Evolutionary conservation across 306 rosid species (phyloP).

Genomic region (Coriaria nepalensis): DNA sequence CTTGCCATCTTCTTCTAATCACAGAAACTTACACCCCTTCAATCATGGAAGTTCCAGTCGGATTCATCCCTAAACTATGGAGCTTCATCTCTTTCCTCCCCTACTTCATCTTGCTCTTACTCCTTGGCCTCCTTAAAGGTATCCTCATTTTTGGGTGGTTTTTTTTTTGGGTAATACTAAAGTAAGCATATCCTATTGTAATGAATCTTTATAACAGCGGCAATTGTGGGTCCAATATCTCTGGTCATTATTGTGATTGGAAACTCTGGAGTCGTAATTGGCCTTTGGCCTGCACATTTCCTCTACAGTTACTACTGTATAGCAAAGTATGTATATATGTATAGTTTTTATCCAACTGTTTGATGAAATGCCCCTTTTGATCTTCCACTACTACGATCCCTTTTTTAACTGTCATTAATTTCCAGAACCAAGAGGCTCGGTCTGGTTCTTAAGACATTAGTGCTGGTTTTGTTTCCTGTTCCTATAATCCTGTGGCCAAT

Average conservation of each 20-base stretch:
- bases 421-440: slow-evolving; percentile 68
- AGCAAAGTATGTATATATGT: slow-evolving; percentile 27
- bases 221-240: slow-evolving; percentile 37
- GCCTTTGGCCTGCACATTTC: slow-evolving; percentile 65
- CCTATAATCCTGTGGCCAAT: slow-evolving; percentile 52
- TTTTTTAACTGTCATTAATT: slow-evolving; percentile 12
- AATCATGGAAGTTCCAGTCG: slow-evolving; percentile 34
- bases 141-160: neutral
- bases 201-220: slow-evolving; percentile 21
- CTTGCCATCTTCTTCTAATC: no score
- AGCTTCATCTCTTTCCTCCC: slow-evolving; percentile 51
- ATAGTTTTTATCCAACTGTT: neutral
- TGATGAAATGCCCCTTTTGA: neutral
- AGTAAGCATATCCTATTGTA: neutral
- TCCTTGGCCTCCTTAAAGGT: slow-evolving; percentile 69
- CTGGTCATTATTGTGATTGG: slow-evolving; percentile 33
- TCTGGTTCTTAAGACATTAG: slow-evolving; percentile 34
- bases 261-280: slow-evolving; percentile 46
- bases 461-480: slow-evolving; percentile 43
- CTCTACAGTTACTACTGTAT: slow-evolving; percentile 60
- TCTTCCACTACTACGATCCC: neutral
- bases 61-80: slow-evolving; percentile 32
- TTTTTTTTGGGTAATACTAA: neutral
- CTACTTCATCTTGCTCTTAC: slow-evolving; percentile 49
- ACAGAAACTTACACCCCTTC: no score